A percentile compares a stretch with the other conserved stretches of the same genome.
phyloP scores from a whole-genome alignment of 345 rosid species.

The Durio zibethinus region DNA sequence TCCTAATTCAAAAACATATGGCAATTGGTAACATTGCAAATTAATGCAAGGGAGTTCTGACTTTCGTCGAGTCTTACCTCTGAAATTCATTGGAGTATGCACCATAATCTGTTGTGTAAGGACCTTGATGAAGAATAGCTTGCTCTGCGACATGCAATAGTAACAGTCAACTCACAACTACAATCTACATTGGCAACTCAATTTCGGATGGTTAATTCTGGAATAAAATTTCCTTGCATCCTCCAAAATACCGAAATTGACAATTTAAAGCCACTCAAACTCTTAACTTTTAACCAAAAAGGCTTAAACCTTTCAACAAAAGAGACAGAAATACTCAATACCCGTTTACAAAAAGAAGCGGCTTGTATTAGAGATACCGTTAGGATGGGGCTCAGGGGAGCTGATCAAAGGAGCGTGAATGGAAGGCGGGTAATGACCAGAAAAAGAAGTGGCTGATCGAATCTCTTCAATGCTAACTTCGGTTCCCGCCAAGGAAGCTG shows the following conservation, averaged over 20 bases:
- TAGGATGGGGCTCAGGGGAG: constrained; percentile 60
- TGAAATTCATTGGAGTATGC: constrained; percentile 34
- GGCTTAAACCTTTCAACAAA: neutral
- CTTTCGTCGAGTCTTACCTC: constrained; percentile 30
- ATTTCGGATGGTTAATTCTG: neutral
- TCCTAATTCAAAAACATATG: neutral
- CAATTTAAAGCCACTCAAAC: neutral
- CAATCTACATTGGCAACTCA: neutral
- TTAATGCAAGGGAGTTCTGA: neutral
- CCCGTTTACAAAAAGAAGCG: neutral
- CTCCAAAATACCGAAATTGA: constrained; percentile 3
- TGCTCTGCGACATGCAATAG: constrained; percentile 46
- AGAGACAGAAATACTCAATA: neutral
- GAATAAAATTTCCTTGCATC: too few species aligned
- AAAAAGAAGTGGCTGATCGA: constrained; percentile 62
- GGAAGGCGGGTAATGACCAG: constrained; percentile 63
- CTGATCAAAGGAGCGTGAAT: constrained; percentile 68
- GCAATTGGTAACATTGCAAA: neutral
- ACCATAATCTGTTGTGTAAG: constrained; percentile 51
- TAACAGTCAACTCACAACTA: neutral
- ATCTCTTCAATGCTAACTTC: constrained; percentile 86
- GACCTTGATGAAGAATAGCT: constrained; percentile 54
- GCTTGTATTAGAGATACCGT: constrained; percentile 30
- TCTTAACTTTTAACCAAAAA: neutral
- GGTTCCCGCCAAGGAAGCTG: constrained; percentile 60